phyloP scores from a whole-genome alignment of 129 eudicot genomes.

The Artemisia tridentata region DNA sequence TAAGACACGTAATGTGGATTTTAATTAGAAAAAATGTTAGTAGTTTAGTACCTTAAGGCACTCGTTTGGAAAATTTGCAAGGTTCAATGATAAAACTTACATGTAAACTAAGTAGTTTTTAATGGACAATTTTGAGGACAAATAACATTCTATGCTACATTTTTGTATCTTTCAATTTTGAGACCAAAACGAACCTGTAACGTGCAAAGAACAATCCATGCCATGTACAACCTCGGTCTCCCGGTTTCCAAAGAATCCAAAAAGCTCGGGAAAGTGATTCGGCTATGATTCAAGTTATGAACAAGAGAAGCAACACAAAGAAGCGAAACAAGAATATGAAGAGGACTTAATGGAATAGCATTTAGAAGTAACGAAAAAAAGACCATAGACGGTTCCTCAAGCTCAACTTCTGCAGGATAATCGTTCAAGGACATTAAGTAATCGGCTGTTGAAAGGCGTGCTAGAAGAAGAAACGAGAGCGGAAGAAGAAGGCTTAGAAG shows the following conservation, averaged over 20 bases:
- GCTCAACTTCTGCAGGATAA: neutral
- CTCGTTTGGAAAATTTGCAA: neutral
- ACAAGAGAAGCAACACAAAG: constrained; percentile 48
- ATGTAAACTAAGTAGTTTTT: no score
- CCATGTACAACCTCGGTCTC: constrained; percentile 42
- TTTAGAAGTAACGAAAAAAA: constrained; percentile 43
- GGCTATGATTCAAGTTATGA: constrained; percentile 37
- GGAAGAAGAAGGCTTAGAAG: constrained; percentile 94
- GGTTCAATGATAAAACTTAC: no score
- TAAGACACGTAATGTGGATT: no score
- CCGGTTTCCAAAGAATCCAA: constrained; percentile 16
- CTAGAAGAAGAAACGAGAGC: constrained; percentile 75
- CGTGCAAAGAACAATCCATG: constrained; percentile 71
- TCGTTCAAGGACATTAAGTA: constrained; percentile 46
- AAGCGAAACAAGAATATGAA: constrained; percentile 51
- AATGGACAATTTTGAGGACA: no score
- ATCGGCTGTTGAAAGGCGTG: constrained; percentile 68
- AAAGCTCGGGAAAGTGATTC: constrained; percentile 15
- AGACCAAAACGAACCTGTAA: constrained; percentile 49
- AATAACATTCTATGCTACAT: no score
- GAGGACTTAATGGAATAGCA: constrained; percentile 50
- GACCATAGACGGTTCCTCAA: constrained; percentile 24
- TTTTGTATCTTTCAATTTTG: no score
- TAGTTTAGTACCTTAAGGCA: no score
- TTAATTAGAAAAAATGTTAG: no score